Base-by-base conservation (phyloP, 306 rosid species). In the Cucumis melo region DNA sequence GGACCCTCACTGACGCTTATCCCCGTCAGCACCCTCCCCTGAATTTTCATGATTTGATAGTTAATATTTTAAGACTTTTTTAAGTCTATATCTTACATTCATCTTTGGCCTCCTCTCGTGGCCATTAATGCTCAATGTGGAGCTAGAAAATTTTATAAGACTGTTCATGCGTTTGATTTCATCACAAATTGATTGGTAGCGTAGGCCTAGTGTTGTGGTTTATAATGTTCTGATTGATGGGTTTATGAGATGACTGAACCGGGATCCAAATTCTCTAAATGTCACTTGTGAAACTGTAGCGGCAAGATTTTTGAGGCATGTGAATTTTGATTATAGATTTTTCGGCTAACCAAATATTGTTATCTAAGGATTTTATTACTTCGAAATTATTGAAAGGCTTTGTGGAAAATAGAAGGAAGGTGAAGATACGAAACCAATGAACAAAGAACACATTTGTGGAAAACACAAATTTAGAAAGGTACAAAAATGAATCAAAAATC, bases 241-340 rank as follows among this genome's bases (percentile, higher is more conserved):
- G 36, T 32, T 32, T 81, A 86, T 17, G 97, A 93, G 83, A 91
- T 93, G 97, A 81, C 88, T 85, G 90, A 86, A 4, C 65, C 91
- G 38, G 86, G 93, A 32, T 85, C 84, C 57, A 76, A 66, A 24
- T 76, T 91, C 81, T 91, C 98, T 0, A n/a, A 24, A 19, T 57
- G 93, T 87, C 15, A 91, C 92, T 58, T 91, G 96, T 79, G 96
- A 93, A 86, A 87, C 89, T 67, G 78, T 91, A 84, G 85, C 91
- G 48, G 82, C 12, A 70, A 15, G 80, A 81, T 66, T 85, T 78
- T 6, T 6, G 81, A 79, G 83, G 90, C 88, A 0, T 84, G 96
- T 85, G 90, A 16, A 14, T 93, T 55, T 79, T 93, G 59, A 67
- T 84, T 32, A 32, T 32, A 12, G 92, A 87, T 59, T 89, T 93